These are phyloP conservation scores for Fusarium algeriense DNA, from an alignment of 2,329 filamentous ascomycete species.

Conservation along the genomic window DNA sequence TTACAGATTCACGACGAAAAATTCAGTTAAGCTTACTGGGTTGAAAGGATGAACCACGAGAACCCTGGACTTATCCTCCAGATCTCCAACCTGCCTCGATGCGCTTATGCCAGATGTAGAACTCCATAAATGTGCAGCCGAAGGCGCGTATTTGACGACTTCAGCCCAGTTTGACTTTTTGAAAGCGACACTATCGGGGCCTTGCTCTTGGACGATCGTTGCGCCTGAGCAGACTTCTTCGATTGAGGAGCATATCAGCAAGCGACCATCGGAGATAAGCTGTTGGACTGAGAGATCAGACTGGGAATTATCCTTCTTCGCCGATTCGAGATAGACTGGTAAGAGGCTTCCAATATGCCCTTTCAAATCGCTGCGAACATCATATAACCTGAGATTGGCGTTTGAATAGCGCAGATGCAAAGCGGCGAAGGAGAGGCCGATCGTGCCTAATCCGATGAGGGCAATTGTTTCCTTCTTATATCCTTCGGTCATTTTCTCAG, in stretches of 20 bases:
- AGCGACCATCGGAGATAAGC: constrained; percentile 2
- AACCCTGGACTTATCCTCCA: constrained; percentile 20
- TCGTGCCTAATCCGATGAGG: constrained; percentile 33
- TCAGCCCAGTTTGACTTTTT: constrained; percentile 34
- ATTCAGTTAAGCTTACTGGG: neutral
- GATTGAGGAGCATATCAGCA: constrained; percentile 24
- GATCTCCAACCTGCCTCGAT: constrained; percentile 29
- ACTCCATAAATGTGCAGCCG: constrained; percentile 28
- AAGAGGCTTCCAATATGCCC: constrained; percentile 27
- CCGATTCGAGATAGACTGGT: constrained; percentile 21
- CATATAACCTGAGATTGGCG: constrained; percentile 23
- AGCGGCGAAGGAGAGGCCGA: constrained; percentile 32
- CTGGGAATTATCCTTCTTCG: neutral
- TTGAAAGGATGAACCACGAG: constrained; percentile 40
- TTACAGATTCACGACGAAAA: rapidly evolving
- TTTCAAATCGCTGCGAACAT: constrained; percentile 30
- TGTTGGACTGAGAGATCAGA: rapidly evolving
- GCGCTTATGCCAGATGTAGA: constrained; percentile 35
- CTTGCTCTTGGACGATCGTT: constrained; percentile 39
- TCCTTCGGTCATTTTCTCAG: neutral
- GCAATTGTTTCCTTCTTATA: constrained; percentile 22
- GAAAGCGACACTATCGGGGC: constrained; percentile 34
- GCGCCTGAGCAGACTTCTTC: constrained; percentile 21
- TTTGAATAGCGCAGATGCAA: constrained; percentile 32
- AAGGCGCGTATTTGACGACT: neutral